A percentile compares a stretch with the other conserved stretches of the same genome.
Evolutionary conservation across 176 grass and related monocot genomes (phyloP).

Genomic region (Rhynchospora pubera): DNA sequence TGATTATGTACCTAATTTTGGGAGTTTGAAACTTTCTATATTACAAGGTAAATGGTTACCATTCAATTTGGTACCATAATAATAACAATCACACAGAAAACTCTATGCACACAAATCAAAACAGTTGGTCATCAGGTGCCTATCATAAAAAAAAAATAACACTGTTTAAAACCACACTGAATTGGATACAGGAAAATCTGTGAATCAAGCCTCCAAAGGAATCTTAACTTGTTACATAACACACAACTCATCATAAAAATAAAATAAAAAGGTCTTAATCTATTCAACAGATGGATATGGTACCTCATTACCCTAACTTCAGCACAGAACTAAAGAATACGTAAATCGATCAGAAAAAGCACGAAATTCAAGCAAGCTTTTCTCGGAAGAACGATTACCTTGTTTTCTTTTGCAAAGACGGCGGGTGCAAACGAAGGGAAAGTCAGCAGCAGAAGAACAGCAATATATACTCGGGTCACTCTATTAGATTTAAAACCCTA

Average conservation of each 20-base stretch:
- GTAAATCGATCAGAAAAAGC: not conserved
- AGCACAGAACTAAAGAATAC: not conserved
- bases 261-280: not conserved
- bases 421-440: not conserved
- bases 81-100: not conserved
- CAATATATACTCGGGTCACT: not conserved
- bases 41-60: not conserved
- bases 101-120: not conserved
- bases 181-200: not conserved
- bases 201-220: not conserved
- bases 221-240: not conserved
- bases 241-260: not conserved
- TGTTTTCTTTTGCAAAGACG: slow-evolving; percentile 5
- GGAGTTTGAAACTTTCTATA: not conserved
- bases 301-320: not conserved
- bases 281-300: not conserved
- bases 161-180: too few relatives aligned
- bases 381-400: not conserved
- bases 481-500: not conserved
- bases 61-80: not conserved
- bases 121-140: not conserved
- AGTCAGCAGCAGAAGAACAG: not conserved
- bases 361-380: not conserved
- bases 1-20: not conserved
- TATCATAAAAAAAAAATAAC: too few relatives aligned